Percentiles rank a stretch among this genome's conserved stretches.
These are phyloP conservation scores for Sindora glabra DNA, from an alignment of 306 rosid genomes.

Conservation along the genomic window DNA sequence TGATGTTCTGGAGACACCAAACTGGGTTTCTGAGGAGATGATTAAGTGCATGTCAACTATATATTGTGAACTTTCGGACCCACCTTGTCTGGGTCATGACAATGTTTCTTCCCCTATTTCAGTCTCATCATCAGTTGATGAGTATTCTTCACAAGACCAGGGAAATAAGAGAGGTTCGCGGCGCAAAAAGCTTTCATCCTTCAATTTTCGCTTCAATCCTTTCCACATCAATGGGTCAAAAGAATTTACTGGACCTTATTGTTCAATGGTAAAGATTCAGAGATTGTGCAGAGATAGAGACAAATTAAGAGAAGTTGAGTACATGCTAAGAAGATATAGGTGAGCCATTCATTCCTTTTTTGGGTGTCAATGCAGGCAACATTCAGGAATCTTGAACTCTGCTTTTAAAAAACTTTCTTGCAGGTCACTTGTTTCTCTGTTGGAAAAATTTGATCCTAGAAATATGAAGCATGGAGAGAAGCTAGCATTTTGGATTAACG, in stretches of 20 bases:
- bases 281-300: constrained; percentile 47
- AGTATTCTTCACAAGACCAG: constrained; percentile 44
- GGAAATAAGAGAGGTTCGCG: constrained; percentile 43
- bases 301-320: constrained; percentile 58
- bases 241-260: constrained; percentile 56
- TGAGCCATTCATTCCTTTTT: constrained; percentile 34
- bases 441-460: constrained; percentile 61
- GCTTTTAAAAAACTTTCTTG: too few relatives aligned
- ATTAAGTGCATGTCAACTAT: constrained; percentile 67
- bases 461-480: constrained; percentile 81
- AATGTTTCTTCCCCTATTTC: constrained; percentile 46
- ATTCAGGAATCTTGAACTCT: too few relatives aligned
- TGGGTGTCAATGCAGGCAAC: too few relatives aligned
- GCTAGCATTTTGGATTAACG: constrained; percentile 93
- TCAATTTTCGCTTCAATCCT: constrained; percentile 48
- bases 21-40: constrained; percentile 88
- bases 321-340: constrained; percentile 72
- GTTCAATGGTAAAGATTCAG: constrained; percentile 66
- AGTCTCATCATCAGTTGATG: constrained; percentile 42
- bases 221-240: constrained; percentile 49
- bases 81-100: constrained; percentile 39
- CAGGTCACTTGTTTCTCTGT: constrained; percentile 69
- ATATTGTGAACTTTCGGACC: constrained; percentile 74
- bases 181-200: constrained; percentile 44
- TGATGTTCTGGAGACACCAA: constrained; percentile 53